These are phyloP conservation scores for Cucurbita moschata DNA, from an alignment of 306 rosid genomes.

Conservation along the genomic window DNA sequence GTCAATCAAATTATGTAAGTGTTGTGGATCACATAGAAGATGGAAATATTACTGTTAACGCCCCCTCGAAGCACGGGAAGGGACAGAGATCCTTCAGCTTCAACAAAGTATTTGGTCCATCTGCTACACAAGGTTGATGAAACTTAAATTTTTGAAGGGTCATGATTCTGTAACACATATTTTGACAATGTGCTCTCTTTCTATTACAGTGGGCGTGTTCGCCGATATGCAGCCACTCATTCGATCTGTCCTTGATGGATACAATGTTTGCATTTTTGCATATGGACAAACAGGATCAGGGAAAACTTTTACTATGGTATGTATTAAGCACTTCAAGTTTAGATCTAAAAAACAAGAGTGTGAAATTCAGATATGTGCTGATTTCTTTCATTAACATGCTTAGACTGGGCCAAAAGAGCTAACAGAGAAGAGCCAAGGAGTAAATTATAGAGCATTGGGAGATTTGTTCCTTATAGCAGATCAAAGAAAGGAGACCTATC, in stretches of 20 bases:
- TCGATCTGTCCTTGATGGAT: constrained; percentile 63
- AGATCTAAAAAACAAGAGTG: background rate
- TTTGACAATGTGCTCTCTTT: background rate
- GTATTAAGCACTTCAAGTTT: constrained; percentile 2
- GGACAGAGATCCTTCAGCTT: constrained; percentile 61
- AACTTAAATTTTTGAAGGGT: background rate
- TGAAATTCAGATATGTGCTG: background rate
- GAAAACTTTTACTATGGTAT: constrained; percentile 59
- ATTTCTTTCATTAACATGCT: background rate
- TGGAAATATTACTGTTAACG: constrained; percentile 54
- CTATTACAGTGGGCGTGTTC: constrained; percentile 47
- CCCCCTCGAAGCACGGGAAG: constrained; percentile 69
- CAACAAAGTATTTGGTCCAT: constrained; percentile 84
- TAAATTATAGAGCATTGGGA: constrained; percentile 84
- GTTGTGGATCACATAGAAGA: constrained; percentile 68
- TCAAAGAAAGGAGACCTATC: constrained; percentile 67
- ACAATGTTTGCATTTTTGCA: constrained; percentile 62
- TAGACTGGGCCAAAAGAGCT: constrained; percentile 86
- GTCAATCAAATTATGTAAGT: constrained; percentile 41
- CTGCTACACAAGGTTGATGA: constrained; percentile 64
- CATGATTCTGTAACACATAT: background rate
- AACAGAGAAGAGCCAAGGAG: constrained; percentile 82
- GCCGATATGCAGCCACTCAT: constrained; percentile 62
- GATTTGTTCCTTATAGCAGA: constrained; percentile 70
- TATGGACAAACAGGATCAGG: constrained; percentile 74